Evolutionary conservation across 2,329 filamentous ascomycete species (phyloP).

Genomic region (Tolypocladium capitatum): DNA sequence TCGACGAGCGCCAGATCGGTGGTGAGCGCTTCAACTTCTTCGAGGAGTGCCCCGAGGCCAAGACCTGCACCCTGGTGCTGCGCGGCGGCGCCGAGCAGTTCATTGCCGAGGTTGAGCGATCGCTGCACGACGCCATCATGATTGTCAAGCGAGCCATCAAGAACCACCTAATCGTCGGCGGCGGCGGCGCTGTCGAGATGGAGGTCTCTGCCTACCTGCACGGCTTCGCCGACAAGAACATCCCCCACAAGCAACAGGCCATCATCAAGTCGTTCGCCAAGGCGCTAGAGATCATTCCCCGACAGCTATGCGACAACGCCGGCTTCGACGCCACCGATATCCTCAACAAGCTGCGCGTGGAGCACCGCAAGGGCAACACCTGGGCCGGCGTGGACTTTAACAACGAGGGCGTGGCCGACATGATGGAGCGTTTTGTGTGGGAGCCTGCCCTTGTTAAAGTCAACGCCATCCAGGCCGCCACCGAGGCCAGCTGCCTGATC

Average conservation of each 20-base stretch:
- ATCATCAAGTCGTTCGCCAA: constrained; percentile 98
- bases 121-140: constrained; percentile 98
- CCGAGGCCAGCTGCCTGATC: constrained; percentile 90
- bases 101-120: constrained; percentile 96
- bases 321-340: constrained; percentile 98
- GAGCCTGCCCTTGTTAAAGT: constrained; percentile 92
- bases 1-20: constrained; percentile 95
- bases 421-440: constrained; percentile 94
- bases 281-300: constrained; percentile 89
- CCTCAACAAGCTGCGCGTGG: constrained; percentile 86
- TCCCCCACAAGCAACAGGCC: constrained; percentile 88
- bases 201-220: constrained; percentile 90
- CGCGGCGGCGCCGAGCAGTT: constrained; percentile 97
- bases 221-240: constrained; percentile 80
- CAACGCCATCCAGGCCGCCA: constrained; percentile 92
- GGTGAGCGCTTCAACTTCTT: constrained; percentile 98
- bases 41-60: constrained; percentile 85
- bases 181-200: constrained; percentile 93
- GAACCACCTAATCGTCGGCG: constrained; percentile 88
- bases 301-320: constrained; percentile 95
- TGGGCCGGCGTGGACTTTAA: constrained; percentile 97
- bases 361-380: constrained; percentile 82
- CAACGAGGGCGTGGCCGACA: constrained; percentile 83
- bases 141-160: constrained; percentile 97
- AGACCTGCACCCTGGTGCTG: constrained; percentile 92